Evolutionary conservation across 164 flowering plant species (phyloP), one percentile per base, ranked within the genome.

Genomic region (Sextonia rubra): DNA sequence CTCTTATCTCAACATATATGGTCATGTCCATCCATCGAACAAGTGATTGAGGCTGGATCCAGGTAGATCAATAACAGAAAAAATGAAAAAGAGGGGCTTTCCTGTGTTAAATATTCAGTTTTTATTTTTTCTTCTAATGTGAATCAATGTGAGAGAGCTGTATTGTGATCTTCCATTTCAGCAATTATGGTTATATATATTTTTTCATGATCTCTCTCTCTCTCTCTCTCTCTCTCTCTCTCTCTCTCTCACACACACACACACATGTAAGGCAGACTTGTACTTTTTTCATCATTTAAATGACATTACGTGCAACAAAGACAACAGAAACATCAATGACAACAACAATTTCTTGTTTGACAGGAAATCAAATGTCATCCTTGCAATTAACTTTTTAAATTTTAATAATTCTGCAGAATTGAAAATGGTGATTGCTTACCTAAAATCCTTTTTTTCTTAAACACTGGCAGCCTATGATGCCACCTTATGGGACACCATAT

Each of bases 401-500:
- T 15, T 52, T 52, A 52, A 52, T 14, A 52, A 52, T 20, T 52
- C 58, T 15, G n/a, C 17, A 3, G 17, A 3, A 52, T 52, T 17
- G 58, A 52, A 52, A 52, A 17, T 29, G 72, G 2, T 63, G 64
- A 30, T 63, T 55, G 20, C 70, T 23, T 24, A 65, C 22, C 71
- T 26, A 26, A 56, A 44, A 60, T 75, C 22, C 66, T 72, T 7
- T 63, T 63, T 75, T 0, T 47, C 74, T 78, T 37, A 37, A 37
- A 37, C 44, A 37, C 25, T 78, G 66, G 47, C 89, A 93, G 98
- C 84, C 81, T 67, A 85, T 93, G 93, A 90, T 96, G 83, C 78
- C 98, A 49, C 92, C 97, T 71, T 93, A 90, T 87, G 98, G 93
- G 60, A 48, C 95, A 24, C 95, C 97, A 12, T 96, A 89, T 82